These are phyloP conservation scores for Trypanosomatidae sp. DNA, from an alignment of 208 protist species.

Conservation along the genomic window DNA sequence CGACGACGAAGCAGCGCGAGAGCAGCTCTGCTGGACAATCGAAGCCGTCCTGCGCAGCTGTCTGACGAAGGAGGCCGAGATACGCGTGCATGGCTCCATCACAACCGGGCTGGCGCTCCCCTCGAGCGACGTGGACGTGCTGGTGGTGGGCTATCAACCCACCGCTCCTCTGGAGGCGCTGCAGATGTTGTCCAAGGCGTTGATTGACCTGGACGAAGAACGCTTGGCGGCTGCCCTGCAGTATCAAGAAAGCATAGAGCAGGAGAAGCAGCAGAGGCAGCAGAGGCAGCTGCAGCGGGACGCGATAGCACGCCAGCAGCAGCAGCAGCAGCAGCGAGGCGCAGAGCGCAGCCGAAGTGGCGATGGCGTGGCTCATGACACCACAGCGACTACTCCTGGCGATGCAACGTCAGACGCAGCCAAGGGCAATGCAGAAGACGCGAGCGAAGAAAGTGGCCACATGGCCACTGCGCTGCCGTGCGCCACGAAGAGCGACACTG, in stretches of 20 bases:
- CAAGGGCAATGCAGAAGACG: too few species aligned
- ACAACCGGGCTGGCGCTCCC: conserved; percentile 73
- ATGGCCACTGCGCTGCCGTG: too few species aligned
- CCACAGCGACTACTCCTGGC: too few species aligned
- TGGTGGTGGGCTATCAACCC: conserved; percentile 71
- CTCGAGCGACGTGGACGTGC: conserved; percentile 82
- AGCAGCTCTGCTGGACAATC: conserved; percentile 62
- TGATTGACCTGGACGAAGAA: conserved; percentile 47
- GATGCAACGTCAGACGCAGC: too few species aligned
- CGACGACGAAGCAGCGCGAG: conserved; percentile 39
- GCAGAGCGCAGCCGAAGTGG: too few species aligned
- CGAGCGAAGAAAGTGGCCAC: too few species aligned
- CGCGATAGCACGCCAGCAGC: too few species aligned
- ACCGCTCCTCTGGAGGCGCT: conserved; percentile 69
- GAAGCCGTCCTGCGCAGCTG: conserved; percentile 46
- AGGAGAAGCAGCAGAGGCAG: conserved; percentile 23
- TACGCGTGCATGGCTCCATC: conserved; percentile 80
- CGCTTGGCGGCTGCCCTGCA: conserved; percentile 30
- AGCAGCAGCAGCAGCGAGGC: too few species aligned
- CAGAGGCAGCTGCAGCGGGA: too few species aligned
- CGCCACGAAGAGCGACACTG: too few species aligned
- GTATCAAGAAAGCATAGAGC: conserved; percentile 27
- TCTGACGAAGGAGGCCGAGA: conserved; percentile 34
- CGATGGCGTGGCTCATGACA: too few species aligned
- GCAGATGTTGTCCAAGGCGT: conserved; percentile 48